phyloP scores from a whole-genome alignment of 2,329 filamentous ascomycete species.

The Epichloe coenophiala region DNA sequence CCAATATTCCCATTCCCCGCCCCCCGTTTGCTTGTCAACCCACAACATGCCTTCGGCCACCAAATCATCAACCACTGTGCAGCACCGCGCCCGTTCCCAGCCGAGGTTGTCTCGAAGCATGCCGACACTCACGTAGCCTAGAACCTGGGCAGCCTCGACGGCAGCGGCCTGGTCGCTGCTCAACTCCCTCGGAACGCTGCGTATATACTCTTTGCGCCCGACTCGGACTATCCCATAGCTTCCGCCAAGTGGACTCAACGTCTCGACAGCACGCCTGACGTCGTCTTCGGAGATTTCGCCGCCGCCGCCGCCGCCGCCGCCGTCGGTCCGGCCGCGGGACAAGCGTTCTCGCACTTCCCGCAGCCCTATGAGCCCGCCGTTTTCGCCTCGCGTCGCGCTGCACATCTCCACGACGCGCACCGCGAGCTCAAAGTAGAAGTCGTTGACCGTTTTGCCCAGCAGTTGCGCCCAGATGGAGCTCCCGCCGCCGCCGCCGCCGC shows the following conservation, averaged over 20 bases:
- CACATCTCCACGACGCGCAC: constrained; percentile 94
- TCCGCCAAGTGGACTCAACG: constrained; percentile 73
- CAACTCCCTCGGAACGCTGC: constrained; percentile 86
- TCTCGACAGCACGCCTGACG: constrained; percentile 76
- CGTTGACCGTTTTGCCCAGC: constrained; percentile 80
- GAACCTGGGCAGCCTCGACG: constrained; percentile 76
- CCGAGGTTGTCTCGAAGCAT: constrained; percentile 78
- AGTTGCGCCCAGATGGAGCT: constrained; percentile 85
- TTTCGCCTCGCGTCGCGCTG: constrained; percentile 71
- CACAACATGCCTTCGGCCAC: constrained; percentile 82
- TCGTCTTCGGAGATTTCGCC: constrained; percentile 84
- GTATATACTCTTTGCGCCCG: constrained; percentile 74
- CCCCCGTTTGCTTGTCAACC: constrained; percentile 71
- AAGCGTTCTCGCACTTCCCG: constrained; percentile 68
- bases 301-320: constrained; percentile 46
- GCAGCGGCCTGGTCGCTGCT: constrained; percentile 90
- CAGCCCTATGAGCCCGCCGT: constrained; percentile 81
- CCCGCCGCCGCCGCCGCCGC: constrained; percentile 18
- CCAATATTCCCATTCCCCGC: constrained; percentile 83
- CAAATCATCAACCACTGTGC: constrained; percentile 82
- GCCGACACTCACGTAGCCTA: constrained; percentile 79
- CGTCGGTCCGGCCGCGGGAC: constrained; percentile 46
- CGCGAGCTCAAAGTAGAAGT: constrained; percentile 96
- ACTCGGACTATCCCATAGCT: constrained; percentile 78
- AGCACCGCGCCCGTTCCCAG: constrained; percentile 75